Evolutionary conservation across 169 alveolate genomes (phyloP).

Genomic region (Prorocentrum cordatum): DNA sequence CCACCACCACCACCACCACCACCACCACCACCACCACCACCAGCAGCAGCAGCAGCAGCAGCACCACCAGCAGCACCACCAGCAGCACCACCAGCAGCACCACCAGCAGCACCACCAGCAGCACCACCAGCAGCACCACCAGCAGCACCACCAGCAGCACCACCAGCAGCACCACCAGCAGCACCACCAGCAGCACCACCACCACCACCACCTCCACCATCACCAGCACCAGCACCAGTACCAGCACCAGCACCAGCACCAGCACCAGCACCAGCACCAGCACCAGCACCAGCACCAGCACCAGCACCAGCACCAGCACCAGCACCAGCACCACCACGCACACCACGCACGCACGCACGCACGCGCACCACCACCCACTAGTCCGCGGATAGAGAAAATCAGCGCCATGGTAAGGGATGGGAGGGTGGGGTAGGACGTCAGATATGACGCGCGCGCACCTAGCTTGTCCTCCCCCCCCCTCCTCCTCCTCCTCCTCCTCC

Average conservation of each 20-base stretch:
- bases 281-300: neutral
- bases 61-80: neutral
- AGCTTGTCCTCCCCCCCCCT: too few relatives aligned
- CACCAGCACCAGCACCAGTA: neutral
- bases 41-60: neutral
- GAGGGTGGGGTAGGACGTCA: too few relatives aligned
- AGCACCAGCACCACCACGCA: neutral
- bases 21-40: neutral
- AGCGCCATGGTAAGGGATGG: too few relatives aligned
- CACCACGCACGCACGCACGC: too few relatives aligned
- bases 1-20: neutral
- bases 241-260: neutral
- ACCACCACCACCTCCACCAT: neutral
- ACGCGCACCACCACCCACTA: too few relatives aligned
- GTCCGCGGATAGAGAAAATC: too few relatives aligned
- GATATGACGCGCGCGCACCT: too few relatives aligned
- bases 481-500: too few relatives aligned
- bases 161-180: neutral
- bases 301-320: neutral
- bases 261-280: neutral
- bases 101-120: neutral
- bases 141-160: neutral
- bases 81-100: neutral
- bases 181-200: neutral
- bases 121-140: neutral